A percentile compares a stretch with the other conserved stretches of the same genome.
Conservation (phyloP, 768 basidiomycete genomes). For the Heimioporus sp. region DNA sequence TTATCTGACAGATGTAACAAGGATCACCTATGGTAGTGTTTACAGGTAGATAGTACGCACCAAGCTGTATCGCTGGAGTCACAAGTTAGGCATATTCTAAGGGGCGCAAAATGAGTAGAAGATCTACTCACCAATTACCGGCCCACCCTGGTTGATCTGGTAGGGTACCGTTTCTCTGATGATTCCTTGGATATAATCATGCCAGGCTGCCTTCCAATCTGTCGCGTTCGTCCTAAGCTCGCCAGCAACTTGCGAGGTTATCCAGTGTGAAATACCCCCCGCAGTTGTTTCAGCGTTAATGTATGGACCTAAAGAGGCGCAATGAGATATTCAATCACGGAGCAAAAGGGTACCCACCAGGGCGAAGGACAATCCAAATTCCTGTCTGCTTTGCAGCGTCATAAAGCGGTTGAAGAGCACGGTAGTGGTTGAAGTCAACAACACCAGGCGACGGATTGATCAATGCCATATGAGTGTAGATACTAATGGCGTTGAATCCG, state of each 20-base stretch:
- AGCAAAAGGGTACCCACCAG: constrained; percentile 46
- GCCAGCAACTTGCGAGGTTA: constrained; percentile 64
- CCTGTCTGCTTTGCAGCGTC: constrained; percentile 74
- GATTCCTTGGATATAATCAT: constrained; percentile 65
- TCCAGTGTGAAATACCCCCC: constrained; percentile 71
- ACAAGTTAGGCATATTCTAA: constrained; percentile 1
- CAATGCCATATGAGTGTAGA: constrained; percentile 80
- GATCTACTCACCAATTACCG: constrained; percentile 58
- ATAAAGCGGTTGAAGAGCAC: constrained; percentile 65
- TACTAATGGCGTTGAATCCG: constrained; percentile 74
- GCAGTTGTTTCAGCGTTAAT: constrained; percentile 84
- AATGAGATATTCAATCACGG: neutral
- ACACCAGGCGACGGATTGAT: constrained; percentile 73
- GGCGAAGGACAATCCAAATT: constrained; percentile 76
- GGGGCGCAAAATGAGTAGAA: neutral
- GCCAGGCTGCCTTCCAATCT: constrained; percentile 71
- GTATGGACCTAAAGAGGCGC: constrained; percentile 33
- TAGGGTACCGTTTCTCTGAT: constrained; percentile 57
- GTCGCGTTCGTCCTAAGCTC: constrained; percentile 66
- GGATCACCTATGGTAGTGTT: neutral
- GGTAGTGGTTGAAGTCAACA: constrained; percentile 69
- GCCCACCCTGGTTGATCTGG: constrained; percentile 71
- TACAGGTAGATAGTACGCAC: constrained; percentile 28
- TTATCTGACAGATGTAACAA: constrained; percentile 50
- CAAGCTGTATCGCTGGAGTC: constrained; percentile 52